Conservation (phyloP, 495 filamentous ascomycete genomes). For the Staphylotrichum longicolle region DNA sequence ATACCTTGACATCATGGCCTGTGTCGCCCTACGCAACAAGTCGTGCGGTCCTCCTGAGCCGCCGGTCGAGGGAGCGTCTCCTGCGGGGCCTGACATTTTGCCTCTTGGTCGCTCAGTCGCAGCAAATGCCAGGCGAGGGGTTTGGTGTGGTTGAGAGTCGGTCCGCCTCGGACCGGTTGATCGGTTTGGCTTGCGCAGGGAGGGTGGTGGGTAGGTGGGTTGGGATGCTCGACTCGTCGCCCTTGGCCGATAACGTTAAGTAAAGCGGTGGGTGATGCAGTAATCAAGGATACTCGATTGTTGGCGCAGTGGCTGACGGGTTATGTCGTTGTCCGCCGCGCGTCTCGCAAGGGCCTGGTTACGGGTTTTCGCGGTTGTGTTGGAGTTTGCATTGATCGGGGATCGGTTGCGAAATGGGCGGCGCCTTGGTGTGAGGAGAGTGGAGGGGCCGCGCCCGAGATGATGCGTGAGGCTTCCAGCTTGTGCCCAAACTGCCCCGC, state of each 20-base stretch:
- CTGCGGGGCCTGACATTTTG: constrained; percentile 37
- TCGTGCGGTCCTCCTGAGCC: constrained; percentile 42
- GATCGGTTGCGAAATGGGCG: too few species aligned
- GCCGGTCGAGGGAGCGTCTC: constrained; percentile 22
- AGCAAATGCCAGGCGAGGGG: constrained; percentile 24
- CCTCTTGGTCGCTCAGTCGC: constrained; percentile 21
- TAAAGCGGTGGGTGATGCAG: not conserved
- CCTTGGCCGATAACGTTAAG: not conserved
- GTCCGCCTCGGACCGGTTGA: constrained; percentile 14
- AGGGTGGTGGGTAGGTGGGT: too few species aligned
- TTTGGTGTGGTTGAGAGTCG: constrained; percentile 6
- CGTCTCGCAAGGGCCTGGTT: not conserved
- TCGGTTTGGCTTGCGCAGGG: not conserved
- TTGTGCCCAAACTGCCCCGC: constrained; percentile 7
- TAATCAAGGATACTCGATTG: not conserved
- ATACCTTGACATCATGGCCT: constrained; percentile 60
- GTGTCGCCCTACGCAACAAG: constrained; percentile 54
- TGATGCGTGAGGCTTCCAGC: constrained; percentile 7
- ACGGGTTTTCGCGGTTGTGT: constrained; percentile 10
- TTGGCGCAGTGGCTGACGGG: not conserved
- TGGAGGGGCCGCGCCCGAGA: not conserved
- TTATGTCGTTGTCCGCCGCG: not conserved
- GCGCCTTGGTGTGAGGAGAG: not conserved
- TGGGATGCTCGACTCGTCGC: not conserved
- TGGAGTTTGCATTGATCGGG: constrained; percentile 6